Base-by-base conservation (phyloP, 805 yeast genomes). In the Schwanniomyces pseudopolymorphus region DNA sequence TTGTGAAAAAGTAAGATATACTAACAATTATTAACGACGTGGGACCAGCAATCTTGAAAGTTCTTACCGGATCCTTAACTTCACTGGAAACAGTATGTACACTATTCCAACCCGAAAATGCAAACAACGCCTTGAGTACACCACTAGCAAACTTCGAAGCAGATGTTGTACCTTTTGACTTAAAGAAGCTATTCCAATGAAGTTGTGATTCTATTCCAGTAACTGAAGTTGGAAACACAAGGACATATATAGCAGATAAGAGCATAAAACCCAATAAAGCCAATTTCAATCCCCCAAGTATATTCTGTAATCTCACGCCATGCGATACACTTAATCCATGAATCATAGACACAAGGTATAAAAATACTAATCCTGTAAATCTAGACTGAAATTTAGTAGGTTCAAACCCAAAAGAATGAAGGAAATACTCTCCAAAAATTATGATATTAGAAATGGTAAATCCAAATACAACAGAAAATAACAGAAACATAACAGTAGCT, bases 11-110 rank as follows among this genome's bases (percentile, higher is more conserved):
- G 52, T 79, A 83, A 17, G 83, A 76, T 9, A 75, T 27, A 3
- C 79, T 63, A 20, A 81, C 73, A 8, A 81, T 59, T 1, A 68
- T 42, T 36, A 83, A 58, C 0, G 87, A 75, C 2, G 72, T 59
- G 0, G 86, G 85, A 2, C 87, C 87, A 1, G 87, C 85, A 25
- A 81, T 75, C 54, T 69, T 79, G 44, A 83, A 68, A 0, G 87
- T 82, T 26, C 78, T 63, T 0, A 69, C 68, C 0, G 87, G 88
- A 49, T 83, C 77, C 47, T 77, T 75, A 31, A 83, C 77, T 55
- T 83, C 89, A 40, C 82, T 79, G 3, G 84, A 70, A 10, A 80
- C 83, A 0, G 81, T 74, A 55, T 82, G 86, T 7, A 82, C 82
- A 6, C 78, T 64, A 51, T 75, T 79, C 87, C 87, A 83, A 3